Percentiles rank a stretch among this genome's conserved stretches.
phyloP scores from a whole-genome alignment of 768 basidiomycete species.

The Rhodocollybia butyracea region DNA sequence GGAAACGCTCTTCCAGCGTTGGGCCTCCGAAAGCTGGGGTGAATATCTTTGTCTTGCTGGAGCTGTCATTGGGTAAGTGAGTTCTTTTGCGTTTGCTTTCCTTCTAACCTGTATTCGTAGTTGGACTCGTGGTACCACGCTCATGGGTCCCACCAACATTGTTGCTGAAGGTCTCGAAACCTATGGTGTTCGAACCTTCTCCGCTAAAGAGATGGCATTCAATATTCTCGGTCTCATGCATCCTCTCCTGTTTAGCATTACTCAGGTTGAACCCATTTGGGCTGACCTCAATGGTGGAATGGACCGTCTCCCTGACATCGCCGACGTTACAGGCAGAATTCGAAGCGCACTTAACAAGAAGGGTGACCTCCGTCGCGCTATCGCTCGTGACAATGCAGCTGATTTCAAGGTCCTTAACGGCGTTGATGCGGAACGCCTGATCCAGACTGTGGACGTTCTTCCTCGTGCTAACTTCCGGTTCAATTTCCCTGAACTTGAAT shows the following conservation, averaged over 20 bases:
- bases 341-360: constrained; percentile 79
- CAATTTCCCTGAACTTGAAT: constrained; percentile 87
- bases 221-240: constrained; percentile 99
- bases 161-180: constrained; percentile 93
- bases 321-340: constrained; percentile 86
- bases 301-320: constrained; percentile 94
- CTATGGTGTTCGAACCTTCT: constrained; percentile 95
- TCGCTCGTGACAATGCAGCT: constrained; percentile 91
- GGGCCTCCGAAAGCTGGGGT: constrained; percentile 98
- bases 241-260: constrained; percentile 97
- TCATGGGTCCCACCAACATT: constrained; percentile 94
- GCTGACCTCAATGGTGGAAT: constrained; percentile 98
- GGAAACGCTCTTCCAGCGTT: constrained; percentile 97
- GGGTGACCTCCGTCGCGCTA: constrained; percentile 89
- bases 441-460: constrained; percentile 89
- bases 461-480: constrained; percentile 98
- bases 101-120: constrained; percentile 32
- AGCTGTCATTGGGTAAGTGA: constrained; percentile 89
- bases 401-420: constrained; percentile 93
- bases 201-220: constrained; percentile 99
- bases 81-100: neutral
- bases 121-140: constrained; percentile 97
- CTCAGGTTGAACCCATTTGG: constrained; percentile 99
- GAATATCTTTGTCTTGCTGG: constrained; percentile 98
- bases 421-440: constrained; percentile 85